Base-by-base conservation (phyloP, 495 filamentous ascomycete species). In the Emericellopsis terricola region DNA sequence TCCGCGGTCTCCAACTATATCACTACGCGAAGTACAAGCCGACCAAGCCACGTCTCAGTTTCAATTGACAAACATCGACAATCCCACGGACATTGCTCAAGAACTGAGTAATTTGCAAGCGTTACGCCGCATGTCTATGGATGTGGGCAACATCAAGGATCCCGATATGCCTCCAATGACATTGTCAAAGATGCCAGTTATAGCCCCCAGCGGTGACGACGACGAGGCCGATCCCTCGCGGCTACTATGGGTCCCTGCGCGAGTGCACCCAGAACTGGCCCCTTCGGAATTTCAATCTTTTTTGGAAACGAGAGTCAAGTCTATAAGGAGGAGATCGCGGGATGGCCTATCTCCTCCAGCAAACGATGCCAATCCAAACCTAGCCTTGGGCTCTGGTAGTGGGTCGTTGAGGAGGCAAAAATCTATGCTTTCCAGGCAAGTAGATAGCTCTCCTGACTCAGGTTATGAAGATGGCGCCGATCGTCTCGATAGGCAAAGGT, bases 201-300 rank as follows among this genome's bases (percentile, higher is more conserved):
- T 73, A 39, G 73, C 85, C 5, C 82, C 85, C 7, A 74, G 73
- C 5, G 73, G 74, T 20, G 69, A 72, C 31, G 79, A 84, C 41
- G 71, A 81, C 50, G 87, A 92, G 48, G 77, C 84, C 45, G 91
- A 94, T 55, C 69, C 83, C 3, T 81, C 85, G 1, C 71, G 81
- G 40, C 54, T 96, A 32, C 82, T 94, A 37, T 99, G 89, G 89
- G 89, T 99, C 17, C 89, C 89, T 0, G 89, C 89, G 15, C 71
- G 85, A 37, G 62, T 96, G 13, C 89, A 99, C 46, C 89, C 89
- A 9, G 89, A 96, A 56, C 60, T 99, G 19, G 89, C 91, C 18
- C 91, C 89, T 4, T 84, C 77, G 51, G 91, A 94, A 47, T 99
- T 96, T 62, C 93, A 89, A 55, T 81, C 81, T 1, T 99, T 96